Base-by-base conservation (phyloP, 352 stramenopile genomes). In the Pythium grandisporangium region DNA sequence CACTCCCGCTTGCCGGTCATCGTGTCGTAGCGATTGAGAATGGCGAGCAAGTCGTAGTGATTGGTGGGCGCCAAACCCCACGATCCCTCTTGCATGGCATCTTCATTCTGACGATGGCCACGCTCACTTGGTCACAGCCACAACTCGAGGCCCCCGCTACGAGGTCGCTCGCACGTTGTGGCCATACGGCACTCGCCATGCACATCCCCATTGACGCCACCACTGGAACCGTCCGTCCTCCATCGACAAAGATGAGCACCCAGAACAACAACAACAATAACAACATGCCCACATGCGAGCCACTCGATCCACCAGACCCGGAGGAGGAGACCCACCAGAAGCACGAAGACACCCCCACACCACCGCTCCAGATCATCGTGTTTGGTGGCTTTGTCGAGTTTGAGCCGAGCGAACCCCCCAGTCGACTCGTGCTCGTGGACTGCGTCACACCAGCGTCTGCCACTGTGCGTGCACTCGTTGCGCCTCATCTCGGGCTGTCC, bases 341-440 rank as follows among this genome's bases (percentile, higher is more conserved):
- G n/a, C n/a, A n/a, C n/a, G n/a, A n/a, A n/a, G n/a, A n/a, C n/a
- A n/a, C n/a, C n/a, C n/a, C n/a, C n/a, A n/a, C n/a, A n/a, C n/a
- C n/a, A n/a, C n/a, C n/a, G n/a, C n/a, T 63, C 7, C 39, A 43
- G 5, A 58, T 81, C n/a, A 30, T 82, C 14, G 53, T 87, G 24
- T 84, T 80, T 30, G 73, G 73, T 3, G 71, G 74, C 6, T 76
- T 73, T 38, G 68, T 62, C 11, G 45, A 66, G n/a, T 54, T 29
- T 16, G 29, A 27, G 3, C 46, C 25, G n/a, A 26, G 40, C 7
- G 21, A 30, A 2, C 41, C 42, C 16, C 37, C 36, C 5, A 45
- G 37, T 17, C 42, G 39, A 1, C 29, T 55, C 20, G 55, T 34
- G 8, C 36, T 82, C 34, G 43, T 86, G 10, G 68, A 83, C 24